Conservation (phyloP, 2,329 filamentous ascomycete genomes). For the Nemania sp. region DNA sequence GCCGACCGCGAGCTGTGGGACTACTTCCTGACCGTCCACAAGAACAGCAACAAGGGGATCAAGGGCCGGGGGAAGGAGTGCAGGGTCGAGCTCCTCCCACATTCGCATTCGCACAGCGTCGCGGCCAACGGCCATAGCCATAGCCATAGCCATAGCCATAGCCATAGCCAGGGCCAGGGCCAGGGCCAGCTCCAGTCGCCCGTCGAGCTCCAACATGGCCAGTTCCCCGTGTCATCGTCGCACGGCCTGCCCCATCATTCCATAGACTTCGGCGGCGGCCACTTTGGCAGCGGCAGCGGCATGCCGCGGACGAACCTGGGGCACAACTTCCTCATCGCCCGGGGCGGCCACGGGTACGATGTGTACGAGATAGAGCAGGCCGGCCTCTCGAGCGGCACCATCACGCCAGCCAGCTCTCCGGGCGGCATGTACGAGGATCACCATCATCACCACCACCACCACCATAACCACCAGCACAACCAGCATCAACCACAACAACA, state of each 20-base stretch:
- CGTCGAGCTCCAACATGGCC: constrained; percentile 32
- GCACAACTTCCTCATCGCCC: constrained; percentile 38
- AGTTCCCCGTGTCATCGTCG: constrained; percentile 35
- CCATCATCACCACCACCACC: too few relatives aligned
- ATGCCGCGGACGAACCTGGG: constrained; percentile 28
- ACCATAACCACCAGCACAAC: too few relatives aligned
- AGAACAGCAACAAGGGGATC: constrained; percentile 98
- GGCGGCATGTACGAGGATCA: constrained; percentile 52
- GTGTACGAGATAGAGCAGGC: constrained; percentile 54
- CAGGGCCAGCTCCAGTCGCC: constrained; percentile 28
- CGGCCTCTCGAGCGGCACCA: constrained; percentile 42
- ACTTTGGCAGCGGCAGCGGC: too few relatives aligned
- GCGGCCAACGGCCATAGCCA: too few relatives aligned
- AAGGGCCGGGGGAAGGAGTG: constrained; percentile 91
- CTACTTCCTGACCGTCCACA: constrained; percentile 88
- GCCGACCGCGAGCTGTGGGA: constrained; percentile 77
- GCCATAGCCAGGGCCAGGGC: too few relatives aligned
- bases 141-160: too few relatives aligned
- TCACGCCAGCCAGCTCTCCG: constrained; percentile 43
- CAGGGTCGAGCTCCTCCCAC: constrained; percentile 53
- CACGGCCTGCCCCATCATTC: constrained; percentile 25
- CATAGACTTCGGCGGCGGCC: constrained; percentile 25
- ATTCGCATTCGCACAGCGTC: too few relatives aligned
- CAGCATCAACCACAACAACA: too few relatives aligned
- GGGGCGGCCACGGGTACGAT: constrained; percentile 42